These are phyloP conservation scores for Parascedosporium putredinis DNA, from an alignment of 2,329 filamentous ascomycete species.

Conservation along the genomic window DNA sequence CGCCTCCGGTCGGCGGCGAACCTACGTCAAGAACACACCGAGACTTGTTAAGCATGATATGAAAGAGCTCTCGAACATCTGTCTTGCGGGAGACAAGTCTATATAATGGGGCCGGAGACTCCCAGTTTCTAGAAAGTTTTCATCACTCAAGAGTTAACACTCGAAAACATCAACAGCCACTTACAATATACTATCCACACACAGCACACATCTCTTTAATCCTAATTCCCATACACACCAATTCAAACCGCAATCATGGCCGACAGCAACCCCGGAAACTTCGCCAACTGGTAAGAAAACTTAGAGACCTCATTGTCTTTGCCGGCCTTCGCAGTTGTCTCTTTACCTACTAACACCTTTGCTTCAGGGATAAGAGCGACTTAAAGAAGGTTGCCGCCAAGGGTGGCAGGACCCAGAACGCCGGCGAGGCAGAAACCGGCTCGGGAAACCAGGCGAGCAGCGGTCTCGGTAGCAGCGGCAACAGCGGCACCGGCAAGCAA, in stretches of 20 bases:
- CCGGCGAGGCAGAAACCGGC: background rate
- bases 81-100: too few relatives aligned
- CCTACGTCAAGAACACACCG: too few relatives aligned
- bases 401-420: background rate
- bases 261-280: conserved; percentile 8
- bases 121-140: too few relatives aligned
- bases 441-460: background rate
- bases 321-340: background rate
- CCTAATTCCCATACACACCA: background rate
- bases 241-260: conserved; percentile 1
- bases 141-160: too few relatives aligned
- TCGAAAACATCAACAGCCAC: too few relatives aligned
- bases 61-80: too few relatives aligned
- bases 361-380: conserved; percentile 1
- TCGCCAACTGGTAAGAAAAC: conserved; percentile 8
- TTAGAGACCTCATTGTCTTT: background rate
- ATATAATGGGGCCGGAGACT: too few relatives aligned
- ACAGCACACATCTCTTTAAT: too few relatives aligned
- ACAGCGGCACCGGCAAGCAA: background rate
- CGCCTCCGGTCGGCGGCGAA: too few relatives aligned
- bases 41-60: too few relatives aligned
- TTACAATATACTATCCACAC: too few relatives aligned
- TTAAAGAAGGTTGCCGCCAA: conserved; percentile 2
- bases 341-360: background rate
- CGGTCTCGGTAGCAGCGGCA: background rate